Evolutionary conservation across 108 stramenopile genomes (phyloP), one percentile per base, ranked within the genome.

Genomic region (Parietichytrium sp.): DNA sequence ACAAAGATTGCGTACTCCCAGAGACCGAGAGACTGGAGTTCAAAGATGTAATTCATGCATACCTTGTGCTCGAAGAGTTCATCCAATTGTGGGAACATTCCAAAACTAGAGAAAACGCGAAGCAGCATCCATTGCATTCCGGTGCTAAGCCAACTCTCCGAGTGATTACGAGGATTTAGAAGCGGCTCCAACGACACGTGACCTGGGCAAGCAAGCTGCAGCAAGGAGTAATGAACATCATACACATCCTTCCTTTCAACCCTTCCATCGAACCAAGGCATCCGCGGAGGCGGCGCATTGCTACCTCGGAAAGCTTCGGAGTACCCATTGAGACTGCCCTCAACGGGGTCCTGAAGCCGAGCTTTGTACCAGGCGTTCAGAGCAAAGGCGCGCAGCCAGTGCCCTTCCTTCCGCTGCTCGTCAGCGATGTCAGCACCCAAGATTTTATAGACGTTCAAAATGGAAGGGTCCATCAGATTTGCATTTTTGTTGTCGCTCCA

Each of bases 301-400:
- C 33, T 20, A 7, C 0, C 33, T 42, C 10, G 10, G 20, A 72
- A 72, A 42, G 61, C 61, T n/a, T 10, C 33, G 0, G 33, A 0
- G 42, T 72, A 72, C 15, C 38, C n/a, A 10, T 45, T 42, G 10
- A 72, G 10, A 2, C 61, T 45, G n/a, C n/a, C n/a, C n/a, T n/a
- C n/a, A n/a, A n/a, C n/a, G n/a, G n/a, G n/a, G 33, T 72, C 0
- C 10, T 10, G 10, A 27, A 72, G 61, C 38, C 20, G 36, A 25
- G 29, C 61, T 42, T 23, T 42, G 42, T 23, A 72, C 61, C 61
- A 72, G 8, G 61, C 33, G 61, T 72, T 7, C 20, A 72, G 61
- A 1, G 61, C 61, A 72, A 72, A 42, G 13, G 61, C 61, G 33
- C 61, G 61, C 8, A 72, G 61, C 61, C 61, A 72, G 12, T 33